These are phyloP conservation scores for Metschnikowia shivogae DNA, from an alignment of 805 yeast species.

Conservation along the genomic window DNA sequence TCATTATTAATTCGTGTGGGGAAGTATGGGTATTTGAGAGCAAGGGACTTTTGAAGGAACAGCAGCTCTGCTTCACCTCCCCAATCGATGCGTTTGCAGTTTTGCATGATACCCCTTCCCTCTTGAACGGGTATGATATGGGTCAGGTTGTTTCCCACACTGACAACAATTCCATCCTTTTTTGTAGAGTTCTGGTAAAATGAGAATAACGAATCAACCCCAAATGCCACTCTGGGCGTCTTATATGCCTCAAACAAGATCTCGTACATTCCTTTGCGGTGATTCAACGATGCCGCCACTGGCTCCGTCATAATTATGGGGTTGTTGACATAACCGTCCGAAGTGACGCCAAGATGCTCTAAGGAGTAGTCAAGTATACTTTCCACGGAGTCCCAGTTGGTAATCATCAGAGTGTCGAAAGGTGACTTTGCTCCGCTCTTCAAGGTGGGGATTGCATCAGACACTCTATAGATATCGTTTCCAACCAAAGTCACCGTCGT, in stretches of 20 bases:
- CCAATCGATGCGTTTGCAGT: conserved; percentile 82
- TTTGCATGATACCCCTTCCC: conserved; percentile 62
- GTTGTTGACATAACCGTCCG: conserved; percentile 53
- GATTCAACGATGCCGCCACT: conserved; percentile 64
- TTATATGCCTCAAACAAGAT: conserved; percentile 79
- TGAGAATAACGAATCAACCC: conserved; percentile 79
- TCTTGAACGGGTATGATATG: conserved; percentile 75
- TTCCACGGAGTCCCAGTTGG: conserved; percentile 92
- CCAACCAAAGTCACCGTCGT: conserved; percentile 72
- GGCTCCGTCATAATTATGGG: conserved; percentile 82
- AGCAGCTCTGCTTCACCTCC: conserved; percentile 77
- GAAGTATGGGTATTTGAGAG: conserved; percentile 86
- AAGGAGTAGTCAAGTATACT: conserved; percentile 79
- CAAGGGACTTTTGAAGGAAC: conserved; percentile 58
- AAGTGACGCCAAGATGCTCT: conserved; percentile 65
- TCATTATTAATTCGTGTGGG: conserved; percentile 64
- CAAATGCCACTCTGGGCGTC: conserved; percentile 71
- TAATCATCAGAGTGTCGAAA: conserved; percentile 78
- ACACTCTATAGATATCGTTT: conserved; percentile 69
- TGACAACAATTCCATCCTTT: conserved; percentile 66
- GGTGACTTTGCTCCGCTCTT: conserved; percentile 71
- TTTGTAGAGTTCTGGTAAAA: conserved; percentile 57
- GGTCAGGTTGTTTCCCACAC: conserved; percentile 79
- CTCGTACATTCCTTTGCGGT: conserved; percentile 74
- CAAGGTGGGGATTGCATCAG: conserved; percentile 40